These are phyloP conservation scores for Hyaloscypha variabilis DNA, from an alignment of 495 filamentous ascomycete species.

Conservation along the genomic window DNA sequence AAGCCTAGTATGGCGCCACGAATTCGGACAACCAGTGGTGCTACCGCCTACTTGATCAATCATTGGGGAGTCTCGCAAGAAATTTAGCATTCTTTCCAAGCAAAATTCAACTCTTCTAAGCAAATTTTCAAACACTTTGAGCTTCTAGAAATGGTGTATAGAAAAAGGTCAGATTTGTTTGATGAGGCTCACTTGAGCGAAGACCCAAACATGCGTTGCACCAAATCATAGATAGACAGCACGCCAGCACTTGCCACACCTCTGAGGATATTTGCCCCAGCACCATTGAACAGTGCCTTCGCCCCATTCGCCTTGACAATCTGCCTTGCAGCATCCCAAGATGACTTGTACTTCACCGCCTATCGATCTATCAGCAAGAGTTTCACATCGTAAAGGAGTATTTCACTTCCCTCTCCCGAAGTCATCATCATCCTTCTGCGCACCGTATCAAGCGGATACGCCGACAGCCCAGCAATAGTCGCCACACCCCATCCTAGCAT, in stretches of 20 bases:
- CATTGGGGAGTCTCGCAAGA: too few species aligned
- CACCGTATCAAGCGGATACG: conserved; percentile 98
- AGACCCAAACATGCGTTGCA: conserved; percentile 53
- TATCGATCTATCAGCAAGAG: conserved; percentile 40
- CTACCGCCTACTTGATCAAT: too few species aligned
- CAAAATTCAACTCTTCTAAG: too few species aligned
- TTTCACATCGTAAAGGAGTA: not conserved
- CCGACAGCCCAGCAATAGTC: conserved; percentile 99
- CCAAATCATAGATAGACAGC: conserved; percentile 99
- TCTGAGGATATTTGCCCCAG: conserved; percentile 99
- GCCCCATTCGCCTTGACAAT: conserved; percentile 96
- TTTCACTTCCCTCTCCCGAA: conserved; percentile 54
- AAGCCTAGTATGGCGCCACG: too few species aligned
- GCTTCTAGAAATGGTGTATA: too few species aligned
- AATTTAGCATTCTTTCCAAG: too few species aligned
- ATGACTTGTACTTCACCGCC: conserved; percentile 99
- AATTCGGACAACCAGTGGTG: too few species aligned
- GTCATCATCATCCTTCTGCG: conserved; percentile 99
- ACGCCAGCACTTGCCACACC: conserved; percentile 99
- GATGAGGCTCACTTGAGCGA: not conserved
- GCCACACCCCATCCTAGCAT: conserved; percentile 98
- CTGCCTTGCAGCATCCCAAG: conserved; percentile 90
- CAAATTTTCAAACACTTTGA: too few species aligned
- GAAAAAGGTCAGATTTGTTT: too few species aligned
- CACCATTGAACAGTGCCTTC: conserved; percentile 99